Evolutionary conservation across 768 basidiomycete species (phyloP), one percentile per base, ranked within the genome.

Genomic region (Rhodotorula taiwanensis): DNA sequence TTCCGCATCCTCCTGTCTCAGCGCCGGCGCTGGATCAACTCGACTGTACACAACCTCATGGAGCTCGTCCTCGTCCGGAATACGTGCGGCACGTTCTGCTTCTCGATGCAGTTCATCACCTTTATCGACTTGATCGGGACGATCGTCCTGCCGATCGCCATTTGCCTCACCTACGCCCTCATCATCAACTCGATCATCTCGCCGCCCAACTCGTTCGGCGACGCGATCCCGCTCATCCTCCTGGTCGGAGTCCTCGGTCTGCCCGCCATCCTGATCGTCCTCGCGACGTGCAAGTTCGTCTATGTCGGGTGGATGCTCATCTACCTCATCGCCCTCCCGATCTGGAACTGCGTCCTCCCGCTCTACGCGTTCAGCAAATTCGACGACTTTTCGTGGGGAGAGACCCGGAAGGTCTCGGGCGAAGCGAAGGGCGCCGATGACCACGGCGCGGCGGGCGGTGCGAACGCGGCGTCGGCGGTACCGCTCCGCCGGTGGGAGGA

Each of bases 71-170:
- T 89, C 64, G 95, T 99, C 44, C 89, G 88, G 69, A 91, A 99
- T 74, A 82, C 97, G 21, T 98, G 95, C 76, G 95, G 95, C 41
- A 98, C 94, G 34, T 99, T 99, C 78, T 99, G 95, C 80, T 97
- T 98, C 79, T 95, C 91, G 77, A 98, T 97, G 93, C 95, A 98
- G 75, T 98, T 98, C 76, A 86, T 98, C 76, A 92, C 98, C 57
- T 90, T 94, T 79, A 92, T 98, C 89, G 92, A 97, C 76, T 83
- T 93, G 48, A 77, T 92, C 62, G 89, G 89, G 62, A 93, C 89
- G 5, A 83, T 90, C 71, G 92, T 95, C 27, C 83, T 97, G 23
- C 95, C 95, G 31, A 84, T 97, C 72, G 94, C 94, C 66, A 95
- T 99, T 72, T 78, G 81, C 57, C 81, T 99, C 54, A 98, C 95